phyloP scores from a whole-genome alignment of 257 asterid genomes.

The Oldenlandia corymbosa region DNA sequence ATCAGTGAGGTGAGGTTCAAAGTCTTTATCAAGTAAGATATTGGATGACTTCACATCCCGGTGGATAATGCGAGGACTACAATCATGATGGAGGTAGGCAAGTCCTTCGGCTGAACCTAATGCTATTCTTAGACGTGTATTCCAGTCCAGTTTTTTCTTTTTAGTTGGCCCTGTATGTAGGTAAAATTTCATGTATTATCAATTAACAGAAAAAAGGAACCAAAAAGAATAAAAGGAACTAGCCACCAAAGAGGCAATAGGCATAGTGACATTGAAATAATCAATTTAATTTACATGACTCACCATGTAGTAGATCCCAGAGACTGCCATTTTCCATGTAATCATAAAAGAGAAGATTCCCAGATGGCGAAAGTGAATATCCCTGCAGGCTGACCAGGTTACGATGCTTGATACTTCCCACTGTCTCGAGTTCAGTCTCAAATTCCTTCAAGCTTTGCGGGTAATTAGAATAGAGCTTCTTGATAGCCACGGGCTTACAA shows the following conservation, averaged over 20 bases:
- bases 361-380: slow-evolving; percentile 72
- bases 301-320: slow-evolving; percentile 93
- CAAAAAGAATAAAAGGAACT: no score
- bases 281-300: no score
- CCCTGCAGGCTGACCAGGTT: slow-evolving; percentile 92
- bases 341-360: slow-evolving; percentile 83
- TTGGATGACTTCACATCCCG: slow-evolving; percentile 90
- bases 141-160: slow-evolving; percentile 77
- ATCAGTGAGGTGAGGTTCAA: slow-evolving; percentile 79
- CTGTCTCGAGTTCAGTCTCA: slow-evolving; percentile 84
- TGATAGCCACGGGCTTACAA: slow-evolving; percentile 87
- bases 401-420: slow-evolving; percentile 91
- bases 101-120: slow-evolving; percentile 89
- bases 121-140: slow-evolving; percentile 64
- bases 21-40: slow-evolving; percentile 66
- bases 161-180: slow-evolving; percentile 52
- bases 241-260: no score
- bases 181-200: no score
- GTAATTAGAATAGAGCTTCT: slow-evolving; percentile 74
- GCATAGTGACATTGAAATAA: no score
- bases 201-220: not conserved
- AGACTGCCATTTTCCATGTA: slow-evolving; percentile 98
- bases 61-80: slow-evolving; percentile 83
- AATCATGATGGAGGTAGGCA: slow-evolving; percentile 85
- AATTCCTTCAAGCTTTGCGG: slow-evolving; percentile 79